Base-by-base conservation (phyloP, 108 stramenopile genomes). In the Conticribra weissflogii region DNA sequence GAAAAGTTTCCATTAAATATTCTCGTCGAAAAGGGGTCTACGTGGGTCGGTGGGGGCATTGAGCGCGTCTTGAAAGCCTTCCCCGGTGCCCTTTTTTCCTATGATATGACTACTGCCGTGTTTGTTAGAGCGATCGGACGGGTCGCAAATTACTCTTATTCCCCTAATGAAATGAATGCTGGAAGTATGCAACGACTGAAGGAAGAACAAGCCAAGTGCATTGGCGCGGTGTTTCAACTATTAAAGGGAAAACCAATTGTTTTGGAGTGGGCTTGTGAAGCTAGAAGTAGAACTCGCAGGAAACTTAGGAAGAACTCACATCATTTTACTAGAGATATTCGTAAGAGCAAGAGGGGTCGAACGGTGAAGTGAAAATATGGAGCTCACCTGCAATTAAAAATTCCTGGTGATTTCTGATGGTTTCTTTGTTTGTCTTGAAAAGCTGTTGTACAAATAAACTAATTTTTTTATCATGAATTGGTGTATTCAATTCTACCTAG, bases 1-100 rank as follows among this genome's bases (percentile, higher is more conserved):
- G 66, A 54, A 12, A 8, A 67, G 12, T 67, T 45, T 15, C 66
- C 66, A 1, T 67, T 67, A 3, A 67, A 48, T 29, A n/a, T 67
- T 12, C 66, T 67, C 31, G 24, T 67, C n/a, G 54, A 67, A 28
- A 9, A 51, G 28, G 66, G 66, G 22, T 51, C 66, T 4, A 15
- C 66, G 7, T 67, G 66, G 66, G 46, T 8, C 22, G 41, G 66
- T 1, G 66, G 66, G n/a, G 66, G 66, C 2, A n/a, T 67, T 1
- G 54, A 67, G 8, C 17, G 41, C 17, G 66, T 67, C 19, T 55
- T 67, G 9, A 67, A 67, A 46, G 66, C 66, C 9, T 32, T 29
- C 46, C 66, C 66, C 21, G 41, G 3, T 12, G 66, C 66, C 0
- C 51, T 67, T 28, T 67, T 67, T 56, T 67, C 66, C 2, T 55